Conservation (phyloP, 192 early-diverging fungal species). For the Borealophlyctis nickersoniae region DNA sequence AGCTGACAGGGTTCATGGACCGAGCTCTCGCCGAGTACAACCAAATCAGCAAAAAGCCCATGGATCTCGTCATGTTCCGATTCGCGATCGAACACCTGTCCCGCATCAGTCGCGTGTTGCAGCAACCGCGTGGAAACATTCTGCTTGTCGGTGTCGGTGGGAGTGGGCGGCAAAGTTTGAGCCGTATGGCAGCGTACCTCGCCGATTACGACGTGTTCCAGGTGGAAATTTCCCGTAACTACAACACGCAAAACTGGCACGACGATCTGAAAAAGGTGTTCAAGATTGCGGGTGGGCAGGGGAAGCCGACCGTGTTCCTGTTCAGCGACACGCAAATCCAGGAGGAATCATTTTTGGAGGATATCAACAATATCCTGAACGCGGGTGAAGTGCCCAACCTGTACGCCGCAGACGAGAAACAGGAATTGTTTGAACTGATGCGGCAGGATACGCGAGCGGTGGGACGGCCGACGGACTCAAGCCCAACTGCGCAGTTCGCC, state of each 20-base stretch:
- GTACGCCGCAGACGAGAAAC: conserved; percentile 55
- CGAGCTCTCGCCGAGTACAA: conserved; percentile 54
- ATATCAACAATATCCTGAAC: conserved; percentile 62
- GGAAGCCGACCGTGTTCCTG: conserved; percentile 53
- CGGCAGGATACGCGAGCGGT: conserved; percentile 31
- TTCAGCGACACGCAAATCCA: conserved; percentile 65
- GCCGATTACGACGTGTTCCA: conserved; percentile 59
- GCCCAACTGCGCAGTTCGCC: conserved; percentile 45
- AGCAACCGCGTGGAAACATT: conserved; percentile 58
- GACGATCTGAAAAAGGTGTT: conserved; percentile 61
- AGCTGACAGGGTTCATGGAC: conserved; percentile 51
- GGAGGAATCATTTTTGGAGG: conserved; percentile 58
- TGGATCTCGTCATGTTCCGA: conserved; percentile 61
- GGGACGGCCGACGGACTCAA: conserved; percentile 35
- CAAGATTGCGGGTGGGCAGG: conserved; percentile 47
- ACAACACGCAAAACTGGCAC: conserved; percentile 54
- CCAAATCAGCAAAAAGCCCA: conserved; percentile 57
- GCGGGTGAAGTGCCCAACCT: conserved; percentile 61
- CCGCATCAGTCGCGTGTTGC: conserved; percentile 51
- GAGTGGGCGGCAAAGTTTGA: conserved; percentile 56
- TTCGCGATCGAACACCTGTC: conserved; percentile 62
- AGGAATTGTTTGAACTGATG: conserved; percentile 58
- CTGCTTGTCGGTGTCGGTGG: conserved; percentile 60
- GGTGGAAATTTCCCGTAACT: conserved; percentile 59
- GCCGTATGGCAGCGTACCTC: conserved; percentile 57